These are phyloP conservation scores for Epichloe coenophiala DNA, from an alignment of 2,329 filamentous ascomycete genomes.

Conservation along the genomic window DNA sequence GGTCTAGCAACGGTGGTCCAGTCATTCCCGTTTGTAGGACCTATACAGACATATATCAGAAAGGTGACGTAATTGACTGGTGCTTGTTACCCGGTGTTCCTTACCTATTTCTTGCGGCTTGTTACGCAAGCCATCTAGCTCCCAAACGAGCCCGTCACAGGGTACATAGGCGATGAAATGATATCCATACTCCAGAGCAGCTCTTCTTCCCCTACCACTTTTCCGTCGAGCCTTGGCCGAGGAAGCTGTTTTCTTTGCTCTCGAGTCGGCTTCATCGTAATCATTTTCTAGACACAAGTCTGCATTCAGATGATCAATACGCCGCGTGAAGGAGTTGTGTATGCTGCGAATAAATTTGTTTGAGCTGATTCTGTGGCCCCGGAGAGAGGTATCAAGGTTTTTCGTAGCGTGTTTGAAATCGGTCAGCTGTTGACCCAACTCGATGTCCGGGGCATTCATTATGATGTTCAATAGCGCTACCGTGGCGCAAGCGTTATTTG, in stretches of 20 bases:
- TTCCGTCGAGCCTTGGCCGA: conserved; percentile 19
- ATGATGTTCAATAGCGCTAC: conserved; percentile 85
- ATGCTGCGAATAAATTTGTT: conserved; percentile 65
- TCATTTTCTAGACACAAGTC: conserved; percentile 53
- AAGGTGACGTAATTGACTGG: background rate
- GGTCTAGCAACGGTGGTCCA: conserved; percentile 56
- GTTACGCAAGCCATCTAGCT: conserved; percentile 70
- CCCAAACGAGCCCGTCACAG: conserved; percentile 62
- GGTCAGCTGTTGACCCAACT: conserved; percentile 56
- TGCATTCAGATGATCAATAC: conserved; percentile 61
- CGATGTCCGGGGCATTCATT: conserved; percentile 60
- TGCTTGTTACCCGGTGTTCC: background rate
- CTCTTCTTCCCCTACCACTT: conserved; percentile 23
- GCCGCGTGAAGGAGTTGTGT: conserved; percentile 78
- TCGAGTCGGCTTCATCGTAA: conserved; percentile 24
- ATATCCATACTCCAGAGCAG: conserved; percentile 49
- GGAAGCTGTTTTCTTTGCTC: conserved; percentile 18
- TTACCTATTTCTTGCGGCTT: conserved; percentile 39
- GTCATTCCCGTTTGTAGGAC: conserved; percentile 21
- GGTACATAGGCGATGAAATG: conserved; percentile 89
- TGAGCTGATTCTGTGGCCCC: conserved; percentile 61
- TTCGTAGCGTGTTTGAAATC: conserved; percentile 62
- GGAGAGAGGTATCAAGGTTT: conserved; percentile 53
- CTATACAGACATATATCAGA: background rate
- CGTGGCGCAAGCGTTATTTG: conserved; percentile 79